Base-by-base conservation (phyloP, 139 green algal species). In the Bryopsis sp. region DNA sequence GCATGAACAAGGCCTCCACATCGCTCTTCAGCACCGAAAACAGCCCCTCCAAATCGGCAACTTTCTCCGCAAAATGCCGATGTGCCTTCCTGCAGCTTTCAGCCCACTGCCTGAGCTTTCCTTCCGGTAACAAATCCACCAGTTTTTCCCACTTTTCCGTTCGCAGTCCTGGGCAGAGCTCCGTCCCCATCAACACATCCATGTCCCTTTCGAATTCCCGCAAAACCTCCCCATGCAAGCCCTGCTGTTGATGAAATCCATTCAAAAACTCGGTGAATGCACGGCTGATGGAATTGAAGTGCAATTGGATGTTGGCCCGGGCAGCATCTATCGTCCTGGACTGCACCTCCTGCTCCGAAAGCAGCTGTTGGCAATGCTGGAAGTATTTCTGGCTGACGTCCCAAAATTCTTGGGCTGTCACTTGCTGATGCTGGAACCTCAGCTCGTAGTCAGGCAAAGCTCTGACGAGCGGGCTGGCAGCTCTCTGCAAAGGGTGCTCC, bases 1-100 rank as follows among this genome's bases (percentile, higher is more conserved):
- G 66, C 81, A 92, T 83, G 47, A 95, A 88, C 28, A 96, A 80
- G 7, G 76, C 79, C 82, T 97, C 88, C 69, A 97, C 85, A 46
- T 91, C 87, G 0, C 38, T 35, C 67, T 84, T 78, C 70, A 97
- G 81, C 62, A 63, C 33, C 24, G 58, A 64, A 67, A 87, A 93
- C 64, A 88, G 72, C 19, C 28, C 65, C 73, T 88, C 84, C 48
- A 95, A 72, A 72, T 93, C 87, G 33, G 48, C 32, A 29, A 92
- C 89, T 84, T 95, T 94, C 36, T 50, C 67, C 7, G 48, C 72
- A 67, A 96, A 91, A 29, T 77, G 66, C 1, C 68, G 70, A 46
- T 94, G 85, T 28, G 73, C 73, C 2, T 58, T 58, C 6, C 33
- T 31, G 74, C 88, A 95, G 5, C 79, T 65, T 3, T 77, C 84